These are phyloP conservation scores for Cerioporus squamosus DNA, from an alignment of 1,284 basidiomycete genomes.

Conservation along the genomic window DNA sequence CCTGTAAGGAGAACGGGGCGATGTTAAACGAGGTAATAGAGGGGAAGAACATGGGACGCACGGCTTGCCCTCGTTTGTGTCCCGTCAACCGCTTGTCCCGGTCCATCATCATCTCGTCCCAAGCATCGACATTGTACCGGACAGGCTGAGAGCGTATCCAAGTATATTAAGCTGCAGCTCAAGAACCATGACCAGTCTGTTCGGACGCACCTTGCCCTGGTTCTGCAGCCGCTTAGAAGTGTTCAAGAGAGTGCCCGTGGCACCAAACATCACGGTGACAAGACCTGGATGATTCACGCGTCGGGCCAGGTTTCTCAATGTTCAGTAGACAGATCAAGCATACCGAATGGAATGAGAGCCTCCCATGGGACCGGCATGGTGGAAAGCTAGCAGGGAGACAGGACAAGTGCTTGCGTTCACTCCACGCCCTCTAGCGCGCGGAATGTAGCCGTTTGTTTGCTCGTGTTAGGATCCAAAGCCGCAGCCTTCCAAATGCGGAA, in stretches of 20 bases:
- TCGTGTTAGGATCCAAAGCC: conserved; percentile 18
- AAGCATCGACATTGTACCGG: conserved; percentile 83
- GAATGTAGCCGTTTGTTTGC: conserved; percentile 11
- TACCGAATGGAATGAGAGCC: conserved; percentile 93
- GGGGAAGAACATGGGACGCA: conserved; percentile 45
- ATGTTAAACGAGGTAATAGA: background rate
- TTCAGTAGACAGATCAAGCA: background rate
- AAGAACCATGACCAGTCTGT: background rate
- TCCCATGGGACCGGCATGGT: conserved; percentile 94
- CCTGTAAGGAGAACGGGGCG: conserved; percentile 45
- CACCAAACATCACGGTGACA: conserved; percentile 87
- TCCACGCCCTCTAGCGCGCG: background rate
- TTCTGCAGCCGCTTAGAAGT: conserved; percentile 80
- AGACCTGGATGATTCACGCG: conserved; percentile 58
- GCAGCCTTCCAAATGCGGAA: conserved; percentile 8
- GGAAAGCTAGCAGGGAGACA: conserved; percentile 8
- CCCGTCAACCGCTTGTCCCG: conserved; percentile 90
- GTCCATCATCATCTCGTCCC: conserved; percentile 97
- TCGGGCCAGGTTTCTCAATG: background rate
- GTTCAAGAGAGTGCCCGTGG: conserved; percentile 85
- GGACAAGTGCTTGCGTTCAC: conserved; percentile 9
- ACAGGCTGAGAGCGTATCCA: conserved; percentile 62
- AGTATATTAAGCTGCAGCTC: background rate
- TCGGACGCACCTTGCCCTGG: conserved; percentile 77
- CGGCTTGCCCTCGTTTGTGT: conserved; percentile 82